Evolutionary conservation across 768 basidiomycete genomes (phyloP).

Genomic region (Tulasnella sp.): DNA sequence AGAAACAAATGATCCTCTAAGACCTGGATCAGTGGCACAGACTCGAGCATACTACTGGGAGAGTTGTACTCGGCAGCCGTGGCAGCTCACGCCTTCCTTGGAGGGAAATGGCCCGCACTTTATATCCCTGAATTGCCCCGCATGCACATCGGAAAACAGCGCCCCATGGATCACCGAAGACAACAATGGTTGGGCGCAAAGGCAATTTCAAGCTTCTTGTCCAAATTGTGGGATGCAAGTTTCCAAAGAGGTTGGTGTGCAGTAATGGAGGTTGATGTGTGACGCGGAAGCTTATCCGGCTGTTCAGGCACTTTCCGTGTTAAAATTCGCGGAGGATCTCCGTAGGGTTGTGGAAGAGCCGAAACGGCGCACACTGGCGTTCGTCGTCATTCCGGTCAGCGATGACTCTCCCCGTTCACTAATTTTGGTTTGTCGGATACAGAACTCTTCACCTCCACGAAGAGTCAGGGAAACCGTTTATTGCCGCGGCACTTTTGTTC

Average conservation of each 20-base stretch:
- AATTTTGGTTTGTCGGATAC: background rate
- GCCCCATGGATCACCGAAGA: background rate
- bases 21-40: background rate
- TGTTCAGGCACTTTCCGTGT: background rate
- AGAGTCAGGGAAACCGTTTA: slow-evolving; percentile 1
- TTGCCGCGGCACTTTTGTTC: slow-evolving; percentile 3
- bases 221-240: background rate
- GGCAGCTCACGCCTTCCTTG: slow-evolving; percentile 14
- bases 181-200: background rate
- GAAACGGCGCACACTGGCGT: slow-evolving; percentile 16
- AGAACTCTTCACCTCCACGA: slow-evolving; percentile 17
- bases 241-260: background rate
- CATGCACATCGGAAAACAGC: background rate
- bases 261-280: background rate
- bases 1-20: background rate
- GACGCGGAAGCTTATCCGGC: background rate
- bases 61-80: slow-evolving; percentile 21
- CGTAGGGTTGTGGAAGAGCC: slow-evolving; percentile 5
- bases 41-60: background rate
- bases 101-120: background rate
- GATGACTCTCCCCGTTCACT: background rate
- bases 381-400: background rate
- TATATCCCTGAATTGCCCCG: background rate
- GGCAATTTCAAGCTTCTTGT: background rate
- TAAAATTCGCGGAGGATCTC: slow-evolving; percentile 17